Evolutionary conservation across 2,329 filamentous ascomycete species (phyloP), one percentile per base, ranked within the genome.

Genomic region (Aspergillus nomiae): DNA sequence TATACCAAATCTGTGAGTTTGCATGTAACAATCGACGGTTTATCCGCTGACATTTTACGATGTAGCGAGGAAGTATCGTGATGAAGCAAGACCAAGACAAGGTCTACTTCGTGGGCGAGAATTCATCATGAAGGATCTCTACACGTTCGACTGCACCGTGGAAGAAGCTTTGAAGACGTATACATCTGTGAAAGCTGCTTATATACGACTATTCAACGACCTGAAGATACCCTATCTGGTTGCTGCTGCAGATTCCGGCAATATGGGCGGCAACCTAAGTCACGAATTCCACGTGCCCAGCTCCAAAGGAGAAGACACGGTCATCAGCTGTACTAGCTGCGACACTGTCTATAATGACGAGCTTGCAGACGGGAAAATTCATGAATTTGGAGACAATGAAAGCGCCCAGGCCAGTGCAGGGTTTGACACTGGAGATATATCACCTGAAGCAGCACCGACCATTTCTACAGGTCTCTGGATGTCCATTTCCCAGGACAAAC

Each of bases 121-220:
- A 73, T 99, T 99, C 71, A 80, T 92, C 69, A 99, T 99, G 95
- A 99, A 99, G 78, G 95, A 99, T 76, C 85, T 99, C 1, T 99
- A 99, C 76, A 97, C 94, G 0, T 99, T 99, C 73, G 95, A 99
- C 73, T 80, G 84, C 41, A 89, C 85, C 4, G 75, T 83, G 0
- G 79, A 86, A 30, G 81, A 86, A n/a, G 94, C 94, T 1, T 81
- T 94, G n/a, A 79, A 86, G 56, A 97, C 94, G 0, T 99, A 99
- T 70, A 78, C 87, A 8, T 80, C 88, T 48, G 92, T 97, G 3
- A 87, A 90, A 56, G 76, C 77, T 43, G 90, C 90, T 1, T 99
- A 99, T 74, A 83, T 82, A 14, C 84, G 84, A 21, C 86, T 99
- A 57, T 96, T 99, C 71, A 81, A 91, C 51, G 92, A 96, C 63